Percentiles rank a stretch among this genome's conserved stretches.
phyloP scores from a whole-genome alignment of 208 protist genomes.

The Leishmania mexicana region DNA sequence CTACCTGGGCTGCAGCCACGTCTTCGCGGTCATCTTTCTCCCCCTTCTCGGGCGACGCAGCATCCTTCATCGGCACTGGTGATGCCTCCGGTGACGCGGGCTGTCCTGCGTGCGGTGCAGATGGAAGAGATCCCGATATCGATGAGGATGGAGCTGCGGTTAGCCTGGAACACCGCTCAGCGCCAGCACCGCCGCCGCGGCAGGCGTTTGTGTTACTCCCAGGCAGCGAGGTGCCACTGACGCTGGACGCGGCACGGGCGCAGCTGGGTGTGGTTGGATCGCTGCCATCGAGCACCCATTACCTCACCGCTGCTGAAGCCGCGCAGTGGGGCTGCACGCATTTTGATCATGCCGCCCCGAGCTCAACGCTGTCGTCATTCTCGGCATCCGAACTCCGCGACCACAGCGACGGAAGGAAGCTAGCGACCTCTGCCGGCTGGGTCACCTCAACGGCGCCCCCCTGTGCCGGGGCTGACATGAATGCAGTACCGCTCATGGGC shows the following conservation, averaged over 20 bases:
- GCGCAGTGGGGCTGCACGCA: background rate
- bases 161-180: background rate
- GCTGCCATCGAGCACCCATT: slow-evolving; percentile 21
- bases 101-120: background rate
- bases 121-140: background rate
- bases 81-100: background rate
- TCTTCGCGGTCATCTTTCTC: background rate
- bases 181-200: background rate
- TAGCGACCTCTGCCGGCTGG: background rate
- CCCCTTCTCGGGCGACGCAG: background rate
- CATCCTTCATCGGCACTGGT: background rate
- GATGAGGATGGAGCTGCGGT: background rate
- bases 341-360: background rate
- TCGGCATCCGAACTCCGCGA: background rate
- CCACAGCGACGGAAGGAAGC: background rate
- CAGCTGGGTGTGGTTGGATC: slow-evolving; percentile 25
- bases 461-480: background rate
- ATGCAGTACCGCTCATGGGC: slow-evolving; percentile 21
- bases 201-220: slow-evolving; percentile 22
- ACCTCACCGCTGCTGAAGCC: slow-evolving; percentile 20
- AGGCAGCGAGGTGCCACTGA: slow-evolving; percentile 18
- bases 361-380: background rate
- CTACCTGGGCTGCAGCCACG: slow-evolving; percentile 19
- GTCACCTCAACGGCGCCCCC: background rate
- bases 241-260: slow-evolving; percentile 12